Base-by-base conservation (phyloP, 1,284 basidiomycete genomes). In the Rhodotorula glutinis region DNA sequence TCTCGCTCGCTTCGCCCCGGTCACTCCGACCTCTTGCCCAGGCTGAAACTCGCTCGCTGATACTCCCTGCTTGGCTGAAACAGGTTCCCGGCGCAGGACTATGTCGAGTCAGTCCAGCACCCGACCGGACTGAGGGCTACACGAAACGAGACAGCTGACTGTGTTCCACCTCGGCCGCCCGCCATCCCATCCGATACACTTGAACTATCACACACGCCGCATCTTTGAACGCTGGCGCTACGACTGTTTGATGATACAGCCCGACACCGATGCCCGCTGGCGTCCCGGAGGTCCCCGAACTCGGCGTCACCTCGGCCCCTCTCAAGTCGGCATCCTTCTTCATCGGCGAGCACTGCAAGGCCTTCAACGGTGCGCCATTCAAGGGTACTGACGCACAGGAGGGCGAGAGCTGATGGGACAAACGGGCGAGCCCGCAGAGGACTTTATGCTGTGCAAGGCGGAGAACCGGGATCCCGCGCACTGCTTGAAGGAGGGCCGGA, bases 401-500 rank as follows among this genome's bases (percentile, higher is more conserved):
- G 33, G 7, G 33, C 33, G 33, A 38, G 33, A 38, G 33, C 33
- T 38, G 33, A 38, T 11, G 33, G 33, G 33, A 11, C 33, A 5
- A 11, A 11, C 33, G 0, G 5, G n/a, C 19, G 23, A 33, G 2
- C 19, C 4, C 33, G 54, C 77, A 96, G 93, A 97, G 86, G 95
- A 99, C 82, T 98, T 98, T 78, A 97, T 99, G 92, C 88, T 98
- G 65, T 98, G 96, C 86, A 98, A 98, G 83, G 83, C 86, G 57
- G 93, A 98, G 82, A 88, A 86, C 78, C 84, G 85, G 63, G 88
- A 97, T 78, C 92, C 96, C 19, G 92, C 80, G 44, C 92, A 96
- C 80, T 99, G 96, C 81, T 80, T 98, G 80, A 90, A 91, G 83
- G 96, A 98, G 80, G 96, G 96, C 38, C 82, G 96, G 74, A 87